Base-by-base conservation (phyloP, 2,329 filamentous ascomycete species). In the Curvularia spicifera region DNA sequence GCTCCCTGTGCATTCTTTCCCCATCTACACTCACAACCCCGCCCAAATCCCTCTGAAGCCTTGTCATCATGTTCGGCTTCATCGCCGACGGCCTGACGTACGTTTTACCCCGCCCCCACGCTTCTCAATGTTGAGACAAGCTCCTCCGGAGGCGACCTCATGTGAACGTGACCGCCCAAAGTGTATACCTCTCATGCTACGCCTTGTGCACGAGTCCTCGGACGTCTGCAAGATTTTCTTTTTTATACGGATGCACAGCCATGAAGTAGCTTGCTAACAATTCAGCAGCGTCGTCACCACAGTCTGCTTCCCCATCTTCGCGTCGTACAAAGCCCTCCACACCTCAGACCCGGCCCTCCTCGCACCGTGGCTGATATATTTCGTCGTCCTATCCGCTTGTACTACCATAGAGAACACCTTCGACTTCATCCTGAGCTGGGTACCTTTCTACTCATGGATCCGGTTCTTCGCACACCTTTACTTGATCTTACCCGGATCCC, bases 341-440 rank as follows among this genome's bases (percentile, higher is more conserved):
- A 93, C 92, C 15, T 90, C 90, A 51, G 91, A 97, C 77, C 93
- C 93, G 2, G 89, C 91, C 37, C 88, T 96, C 74, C 85, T 97
- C 59, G 91, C 91, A 64, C 94, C 94, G 88, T 99, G 95, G 95
- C 86, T 98, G 66, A 98, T 98, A 90, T 99, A 98, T 85, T 99
- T 94, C 90, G 92, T 97, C 60, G 92, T 97, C 24, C 86, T 97
- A 65, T 91, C 91, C 60, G 89, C 91, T 76, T 87, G 89, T 69
- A 83, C 93, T 56, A 85, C 95, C 61, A 86, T 88, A 78, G 95
- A 98, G 80, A 93, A 90, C 46, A 96, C 93, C 86, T 88, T 90
- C 56, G 87, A 89, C 70, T 97, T 94, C 80, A 88, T 98, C 72
- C 85, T 98, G 46, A 85, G 85, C 76, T 98, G 93, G 91, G 82